These are phyloP conservation scores for Nicotiana attenuata DNA, from an alignment of 257 asterid species.

Conservation along the genomic window DNA sequence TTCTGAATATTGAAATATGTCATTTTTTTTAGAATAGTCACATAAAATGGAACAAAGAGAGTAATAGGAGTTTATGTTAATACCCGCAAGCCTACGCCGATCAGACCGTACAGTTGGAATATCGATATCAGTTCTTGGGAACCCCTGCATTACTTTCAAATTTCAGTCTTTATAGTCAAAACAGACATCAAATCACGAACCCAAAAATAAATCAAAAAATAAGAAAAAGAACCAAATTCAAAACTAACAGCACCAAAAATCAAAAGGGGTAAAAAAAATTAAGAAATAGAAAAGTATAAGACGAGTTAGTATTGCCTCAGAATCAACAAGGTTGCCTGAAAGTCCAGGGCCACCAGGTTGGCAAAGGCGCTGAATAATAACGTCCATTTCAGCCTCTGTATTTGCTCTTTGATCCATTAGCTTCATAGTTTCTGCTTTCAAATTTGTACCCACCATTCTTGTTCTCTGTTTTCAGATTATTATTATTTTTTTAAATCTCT, in stretches of 20 bases:
- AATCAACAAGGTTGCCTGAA: constrained; percentile 71
- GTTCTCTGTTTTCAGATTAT: neutral
- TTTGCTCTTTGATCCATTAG: constrained; percentile 67
- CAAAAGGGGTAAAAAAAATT: too few species aligned
- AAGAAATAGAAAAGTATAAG: neutral
- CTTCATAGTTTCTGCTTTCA: constrained; percentile 78
- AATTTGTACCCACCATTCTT: constrained; percentile 76
- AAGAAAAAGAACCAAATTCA: too few species aligned
- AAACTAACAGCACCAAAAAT: too few species aligned
- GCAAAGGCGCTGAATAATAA: constrained; percentile 67
- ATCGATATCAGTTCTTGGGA: constrained; percentile 87
- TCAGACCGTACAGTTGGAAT: constrained; percentile 64
- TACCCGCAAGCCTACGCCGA: constrained; percentile 79
- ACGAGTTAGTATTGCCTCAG: constrained; percentile 40
- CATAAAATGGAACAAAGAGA: too few species aligned
- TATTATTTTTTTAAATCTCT: neutral
- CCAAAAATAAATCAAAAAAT: neutral
- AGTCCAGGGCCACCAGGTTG: constrained; percentile 88
- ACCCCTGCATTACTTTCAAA: constrained; percentile 55
- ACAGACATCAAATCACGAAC: neutral
- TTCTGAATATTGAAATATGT: neutral
- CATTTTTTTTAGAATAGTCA: too few species aligned
- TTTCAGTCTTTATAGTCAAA: neutral
- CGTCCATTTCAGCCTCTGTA: constrained; percentile 74
- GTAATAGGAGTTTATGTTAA: neutral